These are phyloP conservation scores for Arbutus unedo DNA, from an alignment of 148 eudicot species.

Conservation along the genomic window DNA sequence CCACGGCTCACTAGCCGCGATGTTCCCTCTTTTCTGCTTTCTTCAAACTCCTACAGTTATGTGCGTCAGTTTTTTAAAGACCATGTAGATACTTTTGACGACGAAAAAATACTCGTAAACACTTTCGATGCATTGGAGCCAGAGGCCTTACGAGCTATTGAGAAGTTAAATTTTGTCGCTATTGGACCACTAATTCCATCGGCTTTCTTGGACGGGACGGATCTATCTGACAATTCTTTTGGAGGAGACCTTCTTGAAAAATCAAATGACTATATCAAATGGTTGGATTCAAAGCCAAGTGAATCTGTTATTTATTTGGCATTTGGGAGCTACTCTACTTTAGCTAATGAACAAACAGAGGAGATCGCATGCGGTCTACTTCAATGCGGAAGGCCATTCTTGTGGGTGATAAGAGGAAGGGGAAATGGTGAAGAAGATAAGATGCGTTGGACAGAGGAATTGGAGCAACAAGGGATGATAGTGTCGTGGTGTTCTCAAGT, in stretches of 20 bases:
- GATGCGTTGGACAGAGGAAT: constrained; percentile 9
- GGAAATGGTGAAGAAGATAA: constrained; percentile 21
- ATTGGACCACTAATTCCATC: not conserved
- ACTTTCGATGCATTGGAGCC: not conserved
- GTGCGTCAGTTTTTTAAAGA: not conserved
- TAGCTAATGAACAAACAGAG: constrained; percentile 24
- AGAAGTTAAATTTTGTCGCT: not conserved
- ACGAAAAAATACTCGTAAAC: constrained; percentile 7
- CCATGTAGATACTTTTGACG: not conserved
- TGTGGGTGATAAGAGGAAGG: constrained; percentile 37
- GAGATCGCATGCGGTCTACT: constrained; percentile 33
- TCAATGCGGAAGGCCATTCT: constrained; percentile 24
- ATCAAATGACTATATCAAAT: constrained; percentile 28
- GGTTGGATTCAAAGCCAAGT: constrained; percentile 35
- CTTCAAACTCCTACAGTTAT: not conserved
- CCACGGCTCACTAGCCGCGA: constrained; percentile 32
- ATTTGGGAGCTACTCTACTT: constrained; percentile 38
- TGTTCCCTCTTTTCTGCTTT: not conserved
- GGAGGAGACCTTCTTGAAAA: constrained; percentile 16
- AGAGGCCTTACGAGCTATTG: not conserved
- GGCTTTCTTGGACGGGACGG: not conserved
- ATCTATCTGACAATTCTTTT: not conserved
- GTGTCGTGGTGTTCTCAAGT: constrained; percentile 37
- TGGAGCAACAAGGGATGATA: constrained; percentile 26
- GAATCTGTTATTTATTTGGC: constrained; percentile 44